Evolutionary conservation across 2,329 filamentous ascomycete species (phyloP), one percentile per base, ranked within the genome.

Genomic region (Fulvia fulva): DNA sequence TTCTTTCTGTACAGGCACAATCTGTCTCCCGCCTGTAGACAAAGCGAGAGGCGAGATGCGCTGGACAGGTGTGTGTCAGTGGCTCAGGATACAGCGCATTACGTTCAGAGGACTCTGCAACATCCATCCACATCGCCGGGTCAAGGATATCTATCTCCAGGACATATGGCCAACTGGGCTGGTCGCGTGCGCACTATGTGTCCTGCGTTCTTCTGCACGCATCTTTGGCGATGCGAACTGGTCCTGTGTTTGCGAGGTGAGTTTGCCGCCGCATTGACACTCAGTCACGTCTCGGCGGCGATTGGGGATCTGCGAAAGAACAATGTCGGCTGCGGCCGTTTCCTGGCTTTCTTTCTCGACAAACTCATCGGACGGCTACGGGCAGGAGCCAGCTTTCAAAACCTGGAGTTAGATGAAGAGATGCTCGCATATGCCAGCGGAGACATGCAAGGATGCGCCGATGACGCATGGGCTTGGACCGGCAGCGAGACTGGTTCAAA

Each of bases 1-100:
- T 82, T 97, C 28, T 80, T 94, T 37, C 82, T 99, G 8, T 90
- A 96, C 73, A 85, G 94, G 44, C 91, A 96, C 68, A 97, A 97
- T 68, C 80, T 97, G 8, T 87, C 86, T 0, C 89, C 91, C 0
- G 79, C 79, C 9, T 91, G 88, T 68, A 81, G 87, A 0, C 73
- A 78, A 1, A 81, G 87, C 30, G 83, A 87, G 44, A 84, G 93
- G 45, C 75, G 81, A 3, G 82, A 84, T 6, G 91, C 94, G 1
- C 77, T 97, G 26, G 87, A 92, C 58, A 85, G 88, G 63, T 97
- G 93, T 71, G 83, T 87, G 1, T 79, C 81, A 6, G 86, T 88
- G 8, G 86, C 90, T 0, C 81, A 89, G 57, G 91, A 96, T 64
- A 97, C 92, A 0, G 87, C 89, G 0, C 83, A 83, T 25, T 82